Evolutionary conservation across 2,329 filamentous ascomycete genomes (phyloP).

Genomic region (Hypoxylon sp.): DNA sequence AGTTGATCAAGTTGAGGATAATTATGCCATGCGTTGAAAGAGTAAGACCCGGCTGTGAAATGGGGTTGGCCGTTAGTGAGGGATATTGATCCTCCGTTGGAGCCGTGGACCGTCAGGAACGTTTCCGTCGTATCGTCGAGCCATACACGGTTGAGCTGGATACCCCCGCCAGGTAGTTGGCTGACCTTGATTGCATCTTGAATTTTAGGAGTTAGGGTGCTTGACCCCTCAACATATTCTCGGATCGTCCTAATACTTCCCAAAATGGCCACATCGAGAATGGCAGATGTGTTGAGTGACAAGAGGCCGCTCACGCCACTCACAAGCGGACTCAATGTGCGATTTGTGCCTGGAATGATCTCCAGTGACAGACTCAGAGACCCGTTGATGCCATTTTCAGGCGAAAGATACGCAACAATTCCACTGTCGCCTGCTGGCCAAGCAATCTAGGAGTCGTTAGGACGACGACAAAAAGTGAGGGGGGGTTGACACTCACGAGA

Average conservation of each 20-base stretch:
- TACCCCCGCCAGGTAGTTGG: conserved; percentile 51
- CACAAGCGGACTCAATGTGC: conserved; percentile 54
- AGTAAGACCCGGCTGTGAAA: conserved; percentile 63
- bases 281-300: conserved; percentile 64
- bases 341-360: conserved; percentile 56
- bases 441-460: conserved; percentile 48
- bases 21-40: conserved; percentile 66
- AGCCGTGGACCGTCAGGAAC: conserved; percentile 56
- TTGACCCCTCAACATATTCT: conserved; percentile 67
- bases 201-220: conserved; percentile 58
- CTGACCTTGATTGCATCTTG: conserved; percentile 61
- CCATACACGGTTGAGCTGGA: conserved; percentile 63
- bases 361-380: conserved; percentile 60
- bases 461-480: background rate
- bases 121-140: conserved; percentile 68
- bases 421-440: conserved; percentile 74
- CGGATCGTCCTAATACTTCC: conserved; percentile 70
- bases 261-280: conserved; percentile 63
- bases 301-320: conserved; percentile 63
- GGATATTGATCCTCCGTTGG: conserved; percentile 43
- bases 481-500: conserved; percentile 49
- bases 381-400: conserved; percentile 61
- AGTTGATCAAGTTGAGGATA: conserved; percentile 68
- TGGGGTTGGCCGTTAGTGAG: conserved; percentile 50
- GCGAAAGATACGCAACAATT: conserved; percentile 62